Percentiles rank a stretch among this genome's conserved stretches.
Evolutionary conservation across 306 rosid species (phyloP).

Genomic region (Vigna reflexopilosa): DNA sequence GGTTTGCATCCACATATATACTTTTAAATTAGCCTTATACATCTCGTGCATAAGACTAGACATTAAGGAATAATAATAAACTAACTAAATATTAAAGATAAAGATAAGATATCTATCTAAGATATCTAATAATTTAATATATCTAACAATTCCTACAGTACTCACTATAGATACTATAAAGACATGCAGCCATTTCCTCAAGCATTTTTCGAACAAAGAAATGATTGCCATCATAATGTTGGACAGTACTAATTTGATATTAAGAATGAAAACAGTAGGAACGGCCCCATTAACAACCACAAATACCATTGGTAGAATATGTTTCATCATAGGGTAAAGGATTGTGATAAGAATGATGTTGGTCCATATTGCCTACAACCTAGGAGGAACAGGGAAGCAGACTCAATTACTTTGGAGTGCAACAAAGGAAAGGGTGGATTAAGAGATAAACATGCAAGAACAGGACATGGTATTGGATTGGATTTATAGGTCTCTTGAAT

Average conservation of each 20-base stretch:
- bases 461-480: background rate
- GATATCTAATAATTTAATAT: no score
- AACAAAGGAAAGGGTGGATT: background rate
- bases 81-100: no score
- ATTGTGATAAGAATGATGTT: background rate
- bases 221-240: conserved; percentile 1
- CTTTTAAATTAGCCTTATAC: no score
- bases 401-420: background rate
- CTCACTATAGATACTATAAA: conserved; percentile 6
- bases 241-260: conserved; percentile 4
- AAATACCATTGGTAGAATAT: background rate
- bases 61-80: no score
- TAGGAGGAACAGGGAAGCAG: background rate
- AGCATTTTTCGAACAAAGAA: background rate
- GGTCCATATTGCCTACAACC: background rate
- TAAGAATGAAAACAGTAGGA: background rate
- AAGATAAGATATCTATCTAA: no score
- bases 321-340: background rate
- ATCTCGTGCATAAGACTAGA: no score
- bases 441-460: background rate
- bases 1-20: no score
- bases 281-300: conserved; percentile 47
- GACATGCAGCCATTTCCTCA: conserved; percentile 26
- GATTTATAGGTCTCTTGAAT: background rate
- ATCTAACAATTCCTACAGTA: background rate